phyloP scores from a whole-genome alignment of 371 early-diverging fungal genomes.

The Zopfochytrium polystomum region DNA sequence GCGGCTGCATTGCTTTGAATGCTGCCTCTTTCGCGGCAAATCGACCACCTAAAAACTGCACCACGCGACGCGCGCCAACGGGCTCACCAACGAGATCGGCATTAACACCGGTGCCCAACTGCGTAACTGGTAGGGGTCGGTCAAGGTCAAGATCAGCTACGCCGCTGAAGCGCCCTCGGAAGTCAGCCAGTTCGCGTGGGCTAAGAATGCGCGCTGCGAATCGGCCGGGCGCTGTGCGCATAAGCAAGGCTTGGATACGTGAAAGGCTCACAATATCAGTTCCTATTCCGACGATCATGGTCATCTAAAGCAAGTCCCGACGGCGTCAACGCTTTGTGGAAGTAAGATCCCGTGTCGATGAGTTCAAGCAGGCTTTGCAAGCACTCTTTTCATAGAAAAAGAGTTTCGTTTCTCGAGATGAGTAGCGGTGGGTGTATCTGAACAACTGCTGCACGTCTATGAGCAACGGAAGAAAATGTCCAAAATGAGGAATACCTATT shows the following conservation, averaged over 20 bases:
- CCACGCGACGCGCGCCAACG: background rate
- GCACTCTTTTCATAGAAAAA: no score
- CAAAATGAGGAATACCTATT: no score
- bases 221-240: conserved; percentile 18
- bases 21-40: conserved; percentile 43
- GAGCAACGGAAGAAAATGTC: no score
- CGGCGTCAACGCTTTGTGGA: no score
- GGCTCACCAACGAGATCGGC: background rate
- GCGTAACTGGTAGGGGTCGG: background rate
- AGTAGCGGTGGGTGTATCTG: no score
- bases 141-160: background rate
- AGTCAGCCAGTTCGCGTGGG: background rate
- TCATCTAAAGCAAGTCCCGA: no score
- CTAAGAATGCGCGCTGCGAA: conserved; percentile 28
- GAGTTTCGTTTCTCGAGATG: no score
- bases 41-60: conserved; percentile 13
- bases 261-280: conserved; percentile 35
- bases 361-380: no score
- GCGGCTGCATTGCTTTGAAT: conserved; percentile 37
- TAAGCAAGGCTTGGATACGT: conserved; percentile 30
- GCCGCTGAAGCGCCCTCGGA: conserved; percentile 1
- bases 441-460: no score
- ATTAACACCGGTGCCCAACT: background rate
- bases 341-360: no score
- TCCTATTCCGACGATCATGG: conserved; percentile 35